Percentiles rank a stretch among this genome's conserved stretches.
phyloP scores from a whole-genome alignment of 257 asterid genomes.

The Penstemon barbatus region DNA sequence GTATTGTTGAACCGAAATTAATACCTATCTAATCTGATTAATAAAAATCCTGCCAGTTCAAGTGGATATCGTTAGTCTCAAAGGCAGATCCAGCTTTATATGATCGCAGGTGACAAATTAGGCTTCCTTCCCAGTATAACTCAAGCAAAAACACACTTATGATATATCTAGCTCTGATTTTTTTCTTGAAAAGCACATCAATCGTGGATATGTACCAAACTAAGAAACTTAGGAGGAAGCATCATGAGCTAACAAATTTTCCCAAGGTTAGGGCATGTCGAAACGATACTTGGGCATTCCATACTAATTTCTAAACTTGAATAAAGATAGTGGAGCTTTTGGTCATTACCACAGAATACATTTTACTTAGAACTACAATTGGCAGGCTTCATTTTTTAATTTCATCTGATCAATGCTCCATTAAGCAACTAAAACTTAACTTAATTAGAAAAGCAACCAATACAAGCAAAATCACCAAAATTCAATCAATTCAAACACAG shows the following conservation, averaged over 20 bases:
- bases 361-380: not conserved
- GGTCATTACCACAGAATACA: not conserved
- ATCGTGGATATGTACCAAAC: not conserved
- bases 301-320: no score
- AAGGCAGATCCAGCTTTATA: not conserved
- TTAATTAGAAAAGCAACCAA: not conserved
- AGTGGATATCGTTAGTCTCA: not conserved
- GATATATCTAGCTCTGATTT: not conserved
- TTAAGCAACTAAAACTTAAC: slow-evolving; percentile 12
- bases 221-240: not conserved
- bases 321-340: not conserved
- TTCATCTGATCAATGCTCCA: slow-evolving; percentile 18
- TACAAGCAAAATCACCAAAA: not conserved
- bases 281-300: not conserved
- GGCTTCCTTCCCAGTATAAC: not conserved
- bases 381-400: not conserved
- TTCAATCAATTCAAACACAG: not conserved
- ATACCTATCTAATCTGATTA: not conserved
- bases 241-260: not conserved
- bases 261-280: not conserved
- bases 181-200: not conserved
- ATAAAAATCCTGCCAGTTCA: not conserved
- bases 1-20: slow-evolving; percentile 11
- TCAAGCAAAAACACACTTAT: not conserved
- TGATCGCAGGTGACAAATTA: no score